Base-by-base conservation (phyloP, 371 early-diverging fungal species). In the Apophysomyces sp. region DNA sequence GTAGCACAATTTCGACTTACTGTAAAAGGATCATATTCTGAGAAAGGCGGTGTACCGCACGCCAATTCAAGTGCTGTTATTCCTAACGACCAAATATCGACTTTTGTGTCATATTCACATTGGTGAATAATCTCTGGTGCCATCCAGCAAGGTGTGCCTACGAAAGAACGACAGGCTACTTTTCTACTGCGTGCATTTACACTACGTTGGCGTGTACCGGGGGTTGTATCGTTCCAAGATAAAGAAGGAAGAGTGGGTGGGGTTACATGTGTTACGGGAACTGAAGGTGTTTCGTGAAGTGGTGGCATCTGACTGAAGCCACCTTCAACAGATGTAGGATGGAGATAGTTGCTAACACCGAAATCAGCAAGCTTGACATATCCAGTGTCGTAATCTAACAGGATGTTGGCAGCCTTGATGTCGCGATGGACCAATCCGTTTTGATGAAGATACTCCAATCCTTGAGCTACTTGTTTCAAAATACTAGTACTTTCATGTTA, bases 41-140 rank as follows among this genome's bases (percentile, higher is more conserved):
- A 89, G 60, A 89, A 92, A 3, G 98, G 98, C 0, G 98, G 99
- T 55, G 88, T 89, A 7, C 98, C 98, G 26, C 92, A 92, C 15
- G 95, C 93, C 37, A 98, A 84, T 69, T 98, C 99, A 54, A 95
- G 91, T 18, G 94, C 89, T 3, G 99, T 97, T 60, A 98, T 96
- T 0, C 98, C 99, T 8, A 98, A 79, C 2, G 92, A 89, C 95
- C 95, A 95, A 16, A 95, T 85, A 69, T 95, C 95, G 5, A 87
- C 87, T 71, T 90, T 91, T 58, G 77, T 84, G 59, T 92, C 92
- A 69, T 90, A 91, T 4, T 85, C 81, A 36, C 82, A 76, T 11
- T 89, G 86, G 62, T 92, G 86, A 13, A 93, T 81, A 9, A 96
- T 95, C 55, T 97, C 98, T 1, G 93, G 94, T 2, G 93, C 91